These are phyloP conservation scores for Boletus eberwhitei DNA, from an alignment of 768 basidiomycete species.

Conservation along the genomic window DNA sequence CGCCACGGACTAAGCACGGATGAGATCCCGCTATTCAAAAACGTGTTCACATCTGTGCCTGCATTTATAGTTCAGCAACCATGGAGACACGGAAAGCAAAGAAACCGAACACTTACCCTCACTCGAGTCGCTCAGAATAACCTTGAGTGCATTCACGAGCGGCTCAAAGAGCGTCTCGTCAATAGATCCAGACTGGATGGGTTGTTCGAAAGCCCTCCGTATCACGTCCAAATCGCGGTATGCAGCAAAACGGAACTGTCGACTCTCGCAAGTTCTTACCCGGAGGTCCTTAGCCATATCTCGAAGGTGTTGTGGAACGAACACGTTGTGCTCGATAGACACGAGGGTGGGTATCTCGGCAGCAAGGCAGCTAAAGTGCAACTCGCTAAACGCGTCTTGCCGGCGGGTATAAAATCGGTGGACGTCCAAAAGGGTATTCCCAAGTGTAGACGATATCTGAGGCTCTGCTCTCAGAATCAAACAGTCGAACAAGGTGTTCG, in stretches of 20 bases:
- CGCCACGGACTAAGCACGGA: slow-evolving; percentile 80
- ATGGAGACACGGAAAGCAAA: background rate
- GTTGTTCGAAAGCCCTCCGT: slow-evolving; percentile 63
- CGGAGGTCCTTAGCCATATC: slow-evolving; percentile 51
- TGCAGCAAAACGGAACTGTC: slow-evolving; percentile 71
- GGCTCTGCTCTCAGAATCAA: slow-evolving; percentile 56
- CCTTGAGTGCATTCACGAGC: slow-evolving; percentile 61
- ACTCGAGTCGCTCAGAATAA: slow-evolving; percentile 63
- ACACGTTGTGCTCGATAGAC: slow-evolving; percentile 59
- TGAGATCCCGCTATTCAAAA: slow-evolving; percentile 59
- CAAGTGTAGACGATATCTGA: slow-evolving; percentile 35
- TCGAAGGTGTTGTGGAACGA: slow-evolving; percentile 50
- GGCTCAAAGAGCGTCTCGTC: slow-evolving; percentile 55
- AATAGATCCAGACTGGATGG: slow-evolving; percentile 47
- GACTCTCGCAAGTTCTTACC: slow-evolving; percentile 53
- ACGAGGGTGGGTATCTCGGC: slow-evolving; percentile 67
- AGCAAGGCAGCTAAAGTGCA: slow-evolving; percentile 63
- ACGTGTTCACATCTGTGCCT: slow-evolving; percentile 43
- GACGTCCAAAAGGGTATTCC: slow-evolving; percentile 56
- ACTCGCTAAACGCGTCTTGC: slow-evolving; percentile 61
- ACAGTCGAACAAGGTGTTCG: slow-evolving; percentile 58
- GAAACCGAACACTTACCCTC: slow-evolving; percentile 41
- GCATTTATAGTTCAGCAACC: background rate
- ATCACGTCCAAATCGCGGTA: slow-evolving; percentile 73
- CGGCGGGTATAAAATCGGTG: slow-evolving; percentile 70